Evolutionary conservation across 1,284 basidiomycete genomes (phyloP), one percentile per base, ranked within the genome.

Genomic region (Athelia sp.): DNA sequence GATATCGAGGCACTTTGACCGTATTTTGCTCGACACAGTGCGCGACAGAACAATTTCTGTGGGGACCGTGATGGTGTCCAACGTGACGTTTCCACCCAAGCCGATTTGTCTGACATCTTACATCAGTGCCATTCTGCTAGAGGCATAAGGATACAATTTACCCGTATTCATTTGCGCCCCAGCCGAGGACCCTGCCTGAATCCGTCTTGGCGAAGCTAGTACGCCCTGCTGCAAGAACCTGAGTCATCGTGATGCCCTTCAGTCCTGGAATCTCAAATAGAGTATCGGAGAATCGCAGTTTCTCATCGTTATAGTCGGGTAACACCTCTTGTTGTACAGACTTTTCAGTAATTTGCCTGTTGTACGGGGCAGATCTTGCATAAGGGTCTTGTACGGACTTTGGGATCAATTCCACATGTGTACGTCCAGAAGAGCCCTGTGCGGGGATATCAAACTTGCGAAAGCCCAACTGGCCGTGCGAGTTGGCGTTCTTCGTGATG

Each of bases 81-180:
- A 69, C 4, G 79, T 76, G 15, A 87, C 73, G 49, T 78, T 76
- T 8, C 75, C 68, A 2, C 93, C 93, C 18, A 98, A 73, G 9
- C 93, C 93, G 45, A 93, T 76, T 67, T 95, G 92, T 35, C 89
- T 90, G 54, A 13, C 43, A 44, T 21, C 22, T 24, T 24, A n/a
- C 31, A 55, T 11, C 54, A 55, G 23, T 48, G 26, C 36, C 3
- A 17, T 36, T 45, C 42, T 10, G 19, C 22, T 15, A 6, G 43
- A 24, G 35, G 4, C 13, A 24, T 26, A 36, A 50, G 10, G 32
- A 18, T 35, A 47, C 35, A 51, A 59, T 75, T 49, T 55, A 87
- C 84, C 91, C 90, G 56, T 76, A 86, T 54, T 89, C 84, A 63
- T 95, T 95, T 1, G 89, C 89, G 44, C 93, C 93, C 81, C 89